A percentile compares a stretch with the other conserved stretches of the same genome.
phyloP scores from a whole-genome alignment of 768 basidiomycete species.

The Leucocoprinus leucothites region DNA sequence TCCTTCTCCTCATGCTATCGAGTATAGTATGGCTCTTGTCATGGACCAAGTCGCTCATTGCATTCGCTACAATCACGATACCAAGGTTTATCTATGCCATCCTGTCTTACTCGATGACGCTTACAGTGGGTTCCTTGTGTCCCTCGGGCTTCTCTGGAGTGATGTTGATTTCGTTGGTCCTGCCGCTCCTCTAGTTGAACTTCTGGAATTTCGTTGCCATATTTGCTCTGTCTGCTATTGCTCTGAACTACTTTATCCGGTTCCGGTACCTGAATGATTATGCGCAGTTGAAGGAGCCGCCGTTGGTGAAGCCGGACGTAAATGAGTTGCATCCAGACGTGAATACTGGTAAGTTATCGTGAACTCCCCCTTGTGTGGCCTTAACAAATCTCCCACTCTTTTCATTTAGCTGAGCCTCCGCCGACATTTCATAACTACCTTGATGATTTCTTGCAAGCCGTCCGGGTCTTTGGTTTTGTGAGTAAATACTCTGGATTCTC shows the following conservation, averaged over 20 bases:
- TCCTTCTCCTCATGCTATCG: background rate
- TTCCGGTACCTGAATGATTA: conserved; percentile 77
- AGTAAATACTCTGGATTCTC: conserved; percentile 19
- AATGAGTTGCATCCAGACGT: conserved; percentile 92
- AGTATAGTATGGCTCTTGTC: conserved; percentile 75
- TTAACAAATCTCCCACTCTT: background rate
- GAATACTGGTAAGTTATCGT: conserved; percentile 47
- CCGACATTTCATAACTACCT: conserved; percentile 93
- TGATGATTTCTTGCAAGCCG: conserved; percentile 95
- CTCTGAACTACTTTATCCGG: conserved; percentile 81
- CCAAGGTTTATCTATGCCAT: conserved; percentile 76
- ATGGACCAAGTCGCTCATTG: conserved; percentile 70
- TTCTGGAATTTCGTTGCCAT: conserved; percentile 89
- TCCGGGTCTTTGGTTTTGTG: conserved; percentile 95
- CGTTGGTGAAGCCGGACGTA: conserved; percentile 77
- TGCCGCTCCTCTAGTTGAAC: conserved; percentile 55
- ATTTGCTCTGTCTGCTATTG: conserved; percentile 62
- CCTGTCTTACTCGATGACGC: conserved; percentile 85
- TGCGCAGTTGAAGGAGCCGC: conserved; percentile 75
- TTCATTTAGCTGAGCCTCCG: conserved; percentile 41
- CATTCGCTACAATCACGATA: conserved; percentile 79
- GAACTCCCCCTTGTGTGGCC: background rate
- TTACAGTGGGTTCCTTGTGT: conserved; percentile 54
- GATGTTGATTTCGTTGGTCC: background rate
- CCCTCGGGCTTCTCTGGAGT: conserved; percentile 2